Conservation (phyloP, 768 basidiomycete genomes). For the Pilatotrama ljubarskyi region DNA sequence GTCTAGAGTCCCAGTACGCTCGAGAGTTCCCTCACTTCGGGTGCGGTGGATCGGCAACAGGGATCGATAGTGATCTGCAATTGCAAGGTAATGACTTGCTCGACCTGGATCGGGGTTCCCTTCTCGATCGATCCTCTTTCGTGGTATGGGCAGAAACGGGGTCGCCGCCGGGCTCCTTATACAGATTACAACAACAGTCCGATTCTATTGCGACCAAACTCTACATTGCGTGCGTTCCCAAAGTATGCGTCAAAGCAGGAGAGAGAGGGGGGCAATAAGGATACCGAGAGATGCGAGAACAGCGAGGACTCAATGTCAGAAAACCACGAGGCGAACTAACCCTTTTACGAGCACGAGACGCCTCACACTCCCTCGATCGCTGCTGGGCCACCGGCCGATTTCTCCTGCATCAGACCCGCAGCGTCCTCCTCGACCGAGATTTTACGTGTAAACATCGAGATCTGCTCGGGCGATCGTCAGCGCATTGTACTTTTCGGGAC, state of each 20-base stretch:
- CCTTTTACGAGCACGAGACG: conserved; percentile 10
- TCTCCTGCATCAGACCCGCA: conserved; percentile 12
- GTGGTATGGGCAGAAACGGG: neutral
- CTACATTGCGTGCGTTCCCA: conserved; percentile 11
- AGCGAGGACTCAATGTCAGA: conserved; percentile 1
- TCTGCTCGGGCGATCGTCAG: conserved; percentile 23
- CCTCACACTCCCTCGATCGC: conserved; percentile 19
- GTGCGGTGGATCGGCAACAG: conserved; percentile 7
- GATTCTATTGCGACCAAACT: conserved; percentile 19
- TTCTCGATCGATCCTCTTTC: conserved; percentile 8
- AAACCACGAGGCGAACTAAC: conserved; percentile 21
- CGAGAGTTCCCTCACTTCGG: neutral
- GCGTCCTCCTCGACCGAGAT: conserved; percentile 15
- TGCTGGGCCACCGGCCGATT: conserved; percentile 6
- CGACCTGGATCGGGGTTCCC: neutral
- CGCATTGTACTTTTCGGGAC: neutral
- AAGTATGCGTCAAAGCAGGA: conserved; percentile 9
- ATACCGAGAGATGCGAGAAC: conserved; percentile 14
- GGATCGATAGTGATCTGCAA: conserved; percentile 11
- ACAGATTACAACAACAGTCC: conserved; percentile 3
- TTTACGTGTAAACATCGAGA: conserved; percentile 31
- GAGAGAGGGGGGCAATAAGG: conserved; percentile 18
- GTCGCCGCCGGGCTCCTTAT: neutral
- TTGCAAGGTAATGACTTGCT: neutral
- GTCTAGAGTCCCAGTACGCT: neutral